Base-by-base conservation (phyloP, 1,284 basidiomycete genomes). In the Coniophora puteana region DNA sequence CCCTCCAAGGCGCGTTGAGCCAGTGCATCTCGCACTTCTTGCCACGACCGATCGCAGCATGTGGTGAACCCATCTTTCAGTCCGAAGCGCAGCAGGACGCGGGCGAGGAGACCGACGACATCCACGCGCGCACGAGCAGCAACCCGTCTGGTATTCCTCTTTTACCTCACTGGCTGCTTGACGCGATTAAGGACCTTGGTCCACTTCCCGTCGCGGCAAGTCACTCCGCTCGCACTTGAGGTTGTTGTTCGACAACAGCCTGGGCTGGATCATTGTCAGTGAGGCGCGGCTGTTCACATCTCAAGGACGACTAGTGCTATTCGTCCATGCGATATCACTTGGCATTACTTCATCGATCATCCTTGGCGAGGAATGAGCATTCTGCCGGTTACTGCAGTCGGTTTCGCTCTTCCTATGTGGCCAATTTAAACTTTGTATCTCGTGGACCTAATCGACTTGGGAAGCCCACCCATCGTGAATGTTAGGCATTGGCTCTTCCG, bases 191-290 rank as follows among this genome's bases (percentile, higher is more conserved):
- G 61, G 90, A 93, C 54, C n/a, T 89, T 89, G 0, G 76, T 79
- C 1, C 83, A 91, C 17, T 82, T 88, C 45, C 14, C 70, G 81
- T 38, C 77, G 68, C 35, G 74, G 78, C 38, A 81, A 75, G 47
- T 90, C 89, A 0, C 17, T 86, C 21, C 78, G 90, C 13, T 89
- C 93, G 1, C 73, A 72, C 31, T 48, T 89, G 24, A 67, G 73
- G n/a, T 79, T 90, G 37, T 66, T 72, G 5, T 71, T 87, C 56
- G 95, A 99, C 67, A 83, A 88, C 44, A 78, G 80, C 50, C 74
- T 93, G 45, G 91, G 91, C 8, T 98, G 95, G 94, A 61, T 96
- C 40, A 81, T 95, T 30, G 92, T 95, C 36, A 91, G n/a, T n/a
- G n/a, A n/a, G n/a, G n/a, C n/a, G n/a, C n/a, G n/a, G n/a, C n/a